Percentiles rank a stretch among this genome's conserved stretches.
Evolutionary conservation across 2,329 filamentous ascomycete species (phyloP).

Genomic region (Cordyceps cicadae): DNA sequence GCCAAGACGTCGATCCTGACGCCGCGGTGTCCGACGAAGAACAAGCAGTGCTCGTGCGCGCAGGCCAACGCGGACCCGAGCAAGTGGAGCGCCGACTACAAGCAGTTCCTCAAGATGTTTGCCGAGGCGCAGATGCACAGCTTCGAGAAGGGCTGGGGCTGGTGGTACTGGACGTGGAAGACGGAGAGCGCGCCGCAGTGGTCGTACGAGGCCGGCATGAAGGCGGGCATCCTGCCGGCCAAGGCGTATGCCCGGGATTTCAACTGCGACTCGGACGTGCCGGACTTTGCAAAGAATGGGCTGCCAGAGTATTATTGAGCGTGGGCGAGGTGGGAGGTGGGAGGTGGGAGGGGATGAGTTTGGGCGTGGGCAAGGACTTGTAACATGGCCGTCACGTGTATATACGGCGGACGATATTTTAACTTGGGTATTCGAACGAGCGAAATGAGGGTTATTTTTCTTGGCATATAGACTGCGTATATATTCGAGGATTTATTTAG

Average conservation of each 20-base stretch:
- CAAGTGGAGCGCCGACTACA: constrained; percentile 65
- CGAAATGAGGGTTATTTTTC: background rate
- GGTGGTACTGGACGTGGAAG: constrained; percentile 99
- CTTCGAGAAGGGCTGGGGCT: constrained; percentile 90
- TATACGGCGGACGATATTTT: background rate
- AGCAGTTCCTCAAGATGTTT: constrained; percentile 78
- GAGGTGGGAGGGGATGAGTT: too few species aligned
- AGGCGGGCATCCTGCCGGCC: constrained; percentile 68
- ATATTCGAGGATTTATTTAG: background rate
- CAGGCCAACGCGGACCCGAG: constrained; percentile 65
- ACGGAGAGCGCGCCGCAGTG: constrained; percentile 81
- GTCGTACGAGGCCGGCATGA: constrained; percentile 78
- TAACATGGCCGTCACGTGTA: background rate
- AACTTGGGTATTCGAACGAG: background rate
- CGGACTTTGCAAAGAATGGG: constrained; percentile 37
- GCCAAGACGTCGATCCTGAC: constrained; percentile 52
- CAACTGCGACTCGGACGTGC: constrained; percentile 53
- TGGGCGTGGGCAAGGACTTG: background rate
- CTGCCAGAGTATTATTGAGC: constrained; percentile 43
- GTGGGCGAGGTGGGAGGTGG: background rate
- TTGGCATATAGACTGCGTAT: background rate
- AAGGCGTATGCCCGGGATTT: constrained; percentile 66
- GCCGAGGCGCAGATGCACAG: constrained; percentile 93
- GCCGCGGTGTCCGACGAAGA: constrained; percentile 64
- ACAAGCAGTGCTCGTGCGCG: constrained; percentile 61